Evolutionary conservation across 176 grass and related monocot genomes (phyloP), one percentile per base, ranked within the genome.

Genomic region (Puccinellia tenuiflora): DNA sequence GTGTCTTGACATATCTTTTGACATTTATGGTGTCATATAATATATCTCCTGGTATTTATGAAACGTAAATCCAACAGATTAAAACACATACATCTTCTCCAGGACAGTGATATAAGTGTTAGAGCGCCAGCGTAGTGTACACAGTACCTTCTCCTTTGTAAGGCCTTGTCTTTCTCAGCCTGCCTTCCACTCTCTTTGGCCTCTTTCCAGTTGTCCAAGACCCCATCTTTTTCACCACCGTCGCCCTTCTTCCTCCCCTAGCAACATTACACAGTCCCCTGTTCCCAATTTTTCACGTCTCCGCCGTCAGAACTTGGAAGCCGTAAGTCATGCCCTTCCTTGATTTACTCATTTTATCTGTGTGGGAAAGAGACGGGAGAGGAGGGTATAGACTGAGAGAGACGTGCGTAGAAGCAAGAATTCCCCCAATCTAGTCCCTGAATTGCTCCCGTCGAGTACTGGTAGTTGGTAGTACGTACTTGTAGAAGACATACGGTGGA

Each of bases 211-310:
- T 94, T 91, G 92, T 91, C 83, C 38, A 86, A 64, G 88, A 85
- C 91, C 76, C 89, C 90, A 85, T 81, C 86, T 85, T 94, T 86
- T 94, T 94, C 85, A 90, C 88, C 92, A 84, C 91, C 81, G 78
- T 85, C 88, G 62, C 86, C 81, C 85, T 81, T 81, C 86, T 79
- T 92, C 86, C 91, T 87, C 75, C 90, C 71, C 79, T 92, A 82
- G 69, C 88, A 61, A 7, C 68, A 45, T 42, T 60, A 79, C 86
- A 88, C 79, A 31, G 76, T 62, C 55, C 64, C 9, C 59, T 10
- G 70, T 79, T 83, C 57, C 79, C 91, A 83, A 75, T 79, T 90
- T 62, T 77, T 42, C 60, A 85, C 91, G 40, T 45, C 82, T 60
- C 68, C 86, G 71, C 81, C 80, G 65, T 85, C 88, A 33, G 9